A percentile compares a stretch with the other conserved stretches of the same genome.
Conservation (phyloP, 2,329 filamentous ascomycete species). For the Aspergillus chevalieri region DNA sequence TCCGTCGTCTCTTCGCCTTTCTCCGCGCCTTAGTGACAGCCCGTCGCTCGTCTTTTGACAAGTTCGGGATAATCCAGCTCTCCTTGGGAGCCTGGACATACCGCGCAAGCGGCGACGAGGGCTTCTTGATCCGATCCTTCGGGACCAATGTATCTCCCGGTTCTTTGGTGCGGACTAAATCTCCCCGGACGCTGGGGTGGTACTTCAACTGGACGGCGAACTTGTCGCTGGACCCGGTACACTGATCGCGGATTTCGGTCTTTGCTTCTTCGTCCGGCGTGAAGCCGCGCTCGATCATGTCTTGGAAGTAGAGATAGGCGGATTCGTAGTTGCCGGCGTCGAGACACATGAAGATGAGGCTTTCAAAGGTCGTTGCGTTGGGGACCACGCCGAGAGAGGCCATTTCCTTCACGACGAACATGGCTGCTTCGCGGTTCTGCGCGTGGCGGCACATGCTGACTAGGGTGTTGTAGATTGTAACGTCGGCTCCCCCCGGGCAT, state of each 20-base stretch:
- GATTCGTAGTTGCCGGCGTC: conserved; percentile 30
- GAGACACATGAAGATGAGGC: conserved; percentile 54
- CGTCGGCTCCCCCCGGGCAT: conserved; percentile 39
- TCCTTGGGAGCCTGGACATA: background rate
- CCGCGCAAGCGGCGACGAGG: background rate
- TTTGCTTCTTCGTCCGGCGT: conserved; percentile 18
- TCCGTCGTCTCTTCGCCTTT: conserved; percentile 15
- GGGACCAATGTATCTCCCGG: background rate
- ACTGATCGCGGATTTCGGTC: conserved; percentile 23
- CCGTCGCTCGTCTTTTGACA: conserved; percentile 10
- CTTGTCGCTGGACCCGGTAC: conserved; percentile 22
- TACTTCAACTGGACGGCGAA: conserved; percentile 25
- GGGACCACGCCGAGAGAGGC: conserved; percentile 49
- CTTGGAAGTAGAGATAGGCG: conserved; percentile 33
- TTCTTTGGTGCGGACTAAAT: conserved; percentile 1
- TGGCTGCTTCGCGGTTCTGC: conserved; percentile 49
- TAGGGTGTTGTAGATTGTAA: conserved; percentile 55
- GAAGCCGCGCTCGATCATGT: conserved; percentile 27
- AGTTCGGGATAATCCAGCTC: background rate
- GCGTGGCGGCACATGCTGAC: conserved; percentile 45
- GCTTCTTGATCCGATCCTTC: background rate
- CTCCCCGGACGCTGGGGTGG: conserved; percentile 22
- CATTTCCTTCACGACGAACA: conserved; percentile 60
- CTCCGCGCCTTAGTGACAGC: conserved; percentile 15
- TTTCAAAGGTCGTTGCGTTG: conserved; percentile 56